A percentile compares a stretch with the other conserved stretches of the same genome.
phyloP scores from a whole-genome alignment of 352 stramenopile genomes.

The Phytophthora vignae region DNA sequence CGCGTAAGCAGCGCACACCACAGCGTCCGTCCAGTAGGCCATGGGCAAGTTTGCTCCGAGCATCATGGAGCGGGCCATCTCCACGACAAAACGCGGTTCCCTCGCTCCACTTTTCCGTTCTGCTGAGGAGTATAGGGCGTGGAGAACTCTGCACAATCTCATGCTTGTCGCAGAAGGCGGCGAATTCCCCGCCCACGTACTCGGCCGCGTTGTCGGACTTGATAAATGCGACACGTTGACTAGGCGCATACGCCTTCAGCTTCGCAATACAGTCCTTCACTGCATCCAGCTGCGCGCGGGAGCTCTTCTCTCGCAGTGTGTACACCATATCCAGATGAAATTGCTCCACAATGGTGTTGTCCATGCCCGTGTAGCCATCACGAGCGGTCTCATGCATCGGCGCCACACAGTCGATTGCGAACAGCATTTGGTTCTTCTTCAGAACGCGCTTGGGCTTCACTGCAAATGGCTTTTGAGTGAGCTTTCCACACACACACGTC shows the following conservation, averaged over 20 bases:
- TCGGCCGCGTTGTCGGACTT: neutral
- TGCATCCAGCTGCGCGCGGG: neutral
- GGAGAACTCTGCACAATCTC: neutral
- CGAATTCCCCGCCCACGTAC: neutral
- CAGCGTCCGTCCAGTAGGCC: neutral
- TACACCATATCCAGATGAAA: neutral
- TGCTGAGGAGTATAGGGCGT: neutral
- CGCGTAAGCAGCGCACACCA: neutral
- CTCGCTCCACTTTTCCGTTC: neutral
- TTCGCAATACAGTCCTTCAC: neutral
- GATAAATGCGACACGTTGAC: neutral
- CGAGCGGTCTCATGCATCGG: neutral
- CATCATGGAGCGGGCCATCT: neutral
- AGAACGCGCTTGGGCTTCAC: neutral
- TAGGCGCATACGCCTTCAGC: neutral
- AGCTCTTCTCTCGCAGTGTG: neutral
- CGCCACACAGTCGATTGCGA: neutral
- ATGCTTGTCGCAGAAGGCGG: neutral
- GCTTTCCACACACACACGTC: neutral
- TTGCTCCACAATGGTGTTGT: neutral
- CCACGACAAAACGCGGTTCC: neutral
- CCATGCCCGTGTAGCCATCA: neutral
- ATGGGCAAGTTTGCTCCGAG: neutral
- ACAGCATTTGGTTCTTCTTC: neutral
- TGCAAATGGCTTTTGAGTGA: neutral